Evolutionary conservation across 768 basidiomycete species (phyloP).

Genomic region (Auricularia sp.): DNA sequence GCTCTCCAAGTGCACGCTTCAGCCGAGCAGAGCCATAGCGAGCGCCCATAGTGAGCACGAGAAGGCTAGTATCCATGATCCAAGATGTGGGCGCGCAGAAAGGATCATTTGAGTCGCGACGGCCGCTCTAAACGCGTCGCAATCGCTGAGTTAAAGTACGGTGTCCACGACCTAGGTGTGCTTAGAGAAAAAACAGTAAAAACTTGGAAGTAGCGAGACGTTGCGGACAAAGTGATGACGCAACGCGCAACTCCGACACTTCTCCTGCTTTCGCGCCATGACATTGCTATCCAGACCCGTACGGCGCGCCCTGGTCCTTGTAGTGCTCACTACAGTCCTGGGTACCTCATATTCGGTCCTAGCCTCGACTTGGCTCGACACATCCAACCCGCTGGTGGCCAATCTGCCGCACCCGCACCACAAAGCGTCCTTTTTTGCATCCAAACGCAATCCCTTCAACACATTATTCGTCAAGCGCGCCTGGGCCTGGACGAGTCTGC

Average conservation of each 20-base stretch:
- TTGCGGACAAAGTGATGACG: neutral
- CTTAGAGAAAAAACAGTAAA: neutral
- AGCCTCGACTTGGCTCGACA: constrained; percentile 61
- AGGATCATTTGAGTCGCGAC: too few relatives aligned
- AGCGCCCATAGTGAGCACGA: too few relatives aligned
- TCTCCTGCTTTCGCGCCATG: neutral
- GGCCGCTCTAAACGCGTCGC: too few relatives aligned
- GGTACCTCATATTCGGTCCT: neutral
- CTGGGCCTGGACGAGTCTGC: constrained; percentile 81
- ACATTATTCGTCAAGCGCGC: constrained; percentile 79
- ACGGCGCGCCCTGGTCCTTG: neutral
- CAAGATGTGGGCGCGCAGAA: too few relatives aligned
- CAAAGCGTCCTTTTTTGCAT: constrained; percentile 60
- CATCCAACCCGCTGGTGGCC: constrained; percentile 64
- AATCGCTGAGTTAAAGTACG: too few relatives aligned
- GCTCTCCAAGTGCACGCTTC: too few relatives aligned
- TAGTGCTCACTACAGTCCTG: neutral
- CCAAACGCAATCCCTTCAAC: constrained; percentile 74
- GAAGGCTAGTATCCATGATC: too few relatives aligned
- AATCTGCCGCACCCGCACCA: constrained; percentile 60
- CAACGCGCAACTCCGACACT: neutral
- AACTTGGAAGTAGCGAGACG: neutral
- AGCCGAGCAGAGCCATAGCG: too few relatives aligned
- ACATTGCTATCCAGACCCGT: neutral
- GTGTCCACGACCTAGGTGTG: neutral